These are phyloP conservation scores for Gymnopus androsaceus DNA, from an alignment of 1,284 basidiomycete genomes.

Conservation along the genomic window DNA sequence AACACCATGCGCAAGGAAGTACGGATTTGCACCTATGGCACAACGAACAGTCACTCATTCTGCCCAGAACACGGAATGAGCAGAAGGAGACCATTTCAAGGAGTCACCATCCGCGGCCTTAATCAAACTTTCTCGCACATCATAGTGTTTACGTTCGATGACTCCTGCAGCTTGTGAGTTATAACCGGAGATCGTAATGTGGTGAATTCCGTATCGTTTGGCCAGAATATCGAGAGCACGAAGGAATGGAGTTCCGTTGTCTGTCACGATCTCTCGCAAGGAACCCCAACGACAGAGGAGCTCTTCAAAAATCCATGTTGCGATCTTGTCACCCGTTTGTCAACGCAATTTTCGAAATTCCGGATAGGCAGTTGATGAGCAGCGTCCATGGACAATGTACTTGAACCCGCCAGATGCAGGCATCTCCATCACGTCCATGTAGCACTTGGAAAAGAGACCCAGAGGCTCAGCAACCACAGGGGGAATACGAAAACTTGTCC, in stretches of 20 bases:
- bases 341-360: constrained; percentile 7
- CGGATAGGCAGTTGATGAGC: constrained; percentile 3
- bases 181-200: constrained; percentile 23
- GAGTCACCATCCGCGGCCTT: constrained; percentile 17
- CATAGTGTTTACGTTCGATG: constrained; percentile 18
- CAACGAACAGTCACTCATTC: constrained; percentile 23
- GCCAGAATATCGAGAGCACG: constrained; percentile 4
- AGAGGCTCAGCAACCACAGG: too few relatives aligned
- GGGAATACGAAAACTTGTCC: too few relatives aligned
- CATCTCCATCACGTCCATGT: constrained; percentile 14
- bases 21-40: too few relatives aligned
- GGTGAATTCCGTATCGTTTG: constrained; percentile 10
- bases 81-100: constrained; percentile 6
- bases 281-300: constrained; percentile 1
- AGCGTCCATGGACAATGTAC: constrained; percentile 11
- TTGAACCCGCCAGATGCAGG: constrained; percentile 3
- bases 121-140: constrained; percentile 18
- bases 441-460: not conserved
- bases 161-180: constrained; percentile 23
- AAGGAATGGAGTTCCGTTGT: not conserved
- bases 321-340: constrained; percentile 6
- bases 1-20: constrained; percentile 21
- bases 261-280: not conserved
- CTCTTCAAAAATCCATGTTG: constrained; percentile 12
- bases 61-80: constrained; percentile 25